phyloP scores from a whole-genome alignment of 176 grass and related monocot species.

The Oryza glumipatula region DNA sequence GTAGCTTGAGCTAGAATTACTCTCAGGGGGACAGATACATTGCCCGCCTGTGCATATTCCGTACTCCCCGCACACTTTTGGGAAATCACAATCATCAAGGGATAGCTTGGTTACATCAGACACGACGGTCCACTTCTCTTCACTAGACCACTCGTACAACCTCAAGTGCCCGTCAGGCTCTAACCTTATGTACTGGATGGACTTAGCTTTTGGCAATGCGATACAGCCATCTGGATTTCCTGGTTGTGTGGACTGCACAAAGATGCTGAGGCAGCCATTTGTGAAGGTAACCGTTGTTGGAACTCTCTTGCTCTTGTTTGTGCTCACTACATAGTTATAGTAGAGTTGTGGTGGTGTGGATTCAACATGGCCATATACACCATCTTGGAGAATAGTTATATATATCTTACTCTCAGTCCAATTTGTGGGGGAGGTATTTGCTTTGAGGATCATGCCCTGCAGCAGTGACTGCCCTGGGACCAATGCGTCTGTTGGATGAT shows the following conservation, averaged over 20 bases:
- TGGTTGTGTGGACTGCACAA: neutral
- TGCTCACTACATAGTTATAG: no score
- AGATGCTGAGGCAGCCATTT: neutral
- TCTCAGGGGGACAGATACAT: conserved; percentile 38
- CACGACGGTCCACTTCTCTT: conserved; percentile 25
- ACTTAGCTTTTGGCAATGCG: conserved; percentile 12
- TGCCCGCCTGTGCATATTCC: conserved; percentile 59
- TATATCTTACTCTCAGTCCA: neutral
- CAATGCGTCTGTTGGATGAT: neutral
- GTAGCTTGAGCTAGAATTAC: conserved; percentile 36
- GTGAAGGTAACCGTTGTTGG: neutral
- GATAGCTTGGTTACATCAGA: conserved; percentile 42
- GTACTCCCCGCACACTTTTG: conserved; percentile 37
- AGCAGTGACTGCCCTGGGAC: conserved; percentile 15
- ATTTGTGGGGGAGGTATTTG: conserved; percentile 24
- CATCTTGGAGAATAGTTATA: neutral
- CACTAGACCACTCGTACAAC: conserved; percentile 45
- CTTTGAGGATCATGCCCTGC: neutral
- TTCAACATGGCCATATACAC: conserved; percentile 12
- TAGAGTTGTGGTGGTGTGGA: conserved; percentile 33
- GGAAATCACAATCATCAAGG: conserved; percentile 44
- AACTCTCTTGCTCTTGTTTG: neutral
- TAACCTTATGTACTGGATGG: conserved; percentile 46
- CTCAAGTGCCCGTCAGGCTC: conserved; percentile 48
- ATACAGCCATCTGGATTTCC: neutral